Evolutionary conservation across 345 rosid species (phyloP).

Genomic region (Hypericum perforatum): DNA sequence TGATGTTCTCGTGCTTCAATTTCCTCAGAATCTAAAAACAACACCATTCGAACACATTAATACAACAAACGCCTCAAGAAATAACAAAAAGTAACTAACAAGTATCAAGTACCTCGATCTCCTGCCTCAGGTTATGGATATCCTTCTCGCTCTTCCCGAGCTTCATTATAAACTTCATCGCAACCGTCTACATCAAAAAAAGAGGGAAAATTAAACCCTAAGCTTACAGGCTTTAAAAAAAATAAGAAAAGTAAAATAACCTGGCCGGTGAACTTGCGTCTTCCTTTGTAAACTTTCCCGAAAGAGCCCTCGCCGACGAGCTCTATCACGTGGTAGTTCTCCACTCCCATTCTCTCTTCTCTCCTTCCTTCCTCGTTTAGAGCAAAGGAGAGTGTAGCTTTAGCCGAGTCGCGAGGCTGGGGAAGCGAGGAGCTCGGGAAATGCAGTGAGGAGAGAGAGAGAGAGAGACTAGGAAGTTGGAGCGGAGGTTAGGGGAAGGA

Average conservation of each 20-base stretch:
- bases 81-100: background rate
- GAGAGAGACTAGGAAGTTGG: too few species aligned
- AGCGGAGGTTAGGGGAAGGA: too few species aligned
- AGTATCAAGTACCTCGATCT: conserved; percentile 66
- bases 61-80: background rate
- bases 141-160: conserved; percentile 93
- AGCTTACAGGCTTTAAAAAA: too few species aligned
- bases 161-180: conserved; percentile 94
- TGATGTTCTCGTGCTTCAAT: conserved; percentile 88
- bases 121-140: conserved; percentile 79
- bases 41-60: conserved; percentile 5
- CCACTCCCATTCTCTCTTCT: conserved; percentile 69
- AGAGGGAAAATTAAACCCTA: background rate
- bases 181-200: conserved; percentile 62
- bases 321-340: conserved; percentile 86
- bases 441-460: too few species aligned
- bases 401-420: too few species aligned
- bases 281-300: conserved; percentile 88
- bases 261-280: conserved; percentile 83
- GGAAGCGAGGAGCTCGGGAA: too few species aligned
- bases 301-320: conserved; percentile 97
- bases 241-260: conserved; percentile 20
- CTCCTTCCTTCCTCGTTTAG: too few species aligned
- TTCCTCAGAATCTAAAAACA: conserved; percentile 71
- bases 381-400: too few species aligned